Evolutionary conservation across 441 rosid species (phyloP).

Genomic region (Raphanus hybrid): DNA sequence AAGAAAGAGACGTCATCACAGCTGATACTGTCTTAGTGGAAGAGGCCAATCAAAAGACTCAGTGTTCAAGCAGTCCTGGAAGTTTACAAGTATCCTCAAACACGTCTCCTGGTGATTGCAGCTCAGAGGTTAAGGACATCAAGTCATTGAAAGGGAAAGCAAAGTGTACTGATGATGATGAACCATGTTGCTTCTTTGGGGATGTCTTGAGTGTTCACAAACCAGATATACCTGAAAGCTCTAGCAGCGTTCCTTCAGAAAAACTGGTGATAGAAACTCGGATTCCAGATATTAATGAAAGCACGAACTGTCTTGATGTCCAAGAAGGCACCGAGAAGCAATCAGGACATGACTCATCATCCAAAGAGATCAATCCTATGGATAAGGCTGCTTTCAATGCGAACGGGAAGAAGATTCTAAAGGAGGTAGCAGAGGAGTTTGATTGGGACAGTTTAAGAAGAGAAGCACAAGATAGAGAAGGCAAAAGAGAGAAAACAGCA

Average conservation of each 20-base stretch:
- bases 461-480: conserved; percentile 47
- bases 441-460: conserved; percentile 74
- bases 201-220: no score
- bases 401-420: conserved; percentile 49
- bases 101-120: conserved; percentile 38
- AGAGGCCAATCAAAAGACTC: conserved; percentile 32
- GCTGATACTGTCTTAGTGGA: conserved; percentile 42
- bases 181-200: no score
- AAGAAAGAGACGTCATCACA: conserved; percentile 32
- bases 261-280: no score
- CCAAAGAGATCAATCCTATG: conserved; percentile 31
- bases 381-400: conserved; percentile 44
- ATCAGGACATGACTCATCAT: conserved; percentile 19
- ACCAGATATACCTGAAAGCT: no score
- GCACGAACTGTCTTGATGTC: no score
- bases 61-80: conserved; percentile 41
- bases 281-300: no score
- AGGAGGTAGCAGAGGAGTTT: conserved; percentile 52
- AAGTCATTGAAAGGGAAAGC: no score
- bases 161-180: no score
- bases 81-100: conserved; percentile 40
- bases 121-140: no score
- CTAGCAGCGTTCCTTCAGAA: no score
- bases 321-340: conserved; percentile 1
- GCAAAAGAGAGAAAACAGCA: conserved; percentile 52